Percentiles rank a stretch among this genome's conserved stretches.
phyloP scores from a whole-genome alignment of 192 early-diverging fungal species.

The Gonapodya prolifera region DNA sequence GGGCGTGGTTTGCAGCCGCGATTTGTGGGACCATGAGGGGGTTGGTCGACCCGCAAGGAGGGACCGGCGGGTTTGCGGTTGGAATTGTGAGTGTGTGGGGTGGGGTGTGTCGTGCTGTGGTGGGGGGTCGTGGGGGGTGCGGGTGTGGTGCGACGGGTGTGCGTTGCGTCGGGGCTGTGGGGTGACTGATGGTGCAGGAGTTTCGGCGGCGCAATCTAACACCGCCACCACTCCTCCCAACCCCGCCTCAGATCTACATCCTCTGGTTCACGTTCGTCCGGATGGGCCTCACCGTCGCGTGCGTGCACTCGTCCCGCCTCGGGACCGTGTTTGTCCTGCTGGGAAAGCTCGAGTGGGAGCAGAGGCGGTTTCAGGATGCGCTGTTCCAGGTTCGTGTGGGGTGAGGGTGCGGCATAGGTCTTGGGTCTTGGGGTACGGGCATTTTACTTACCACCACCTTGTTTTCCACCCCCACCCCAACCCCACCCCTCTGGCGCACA shows the following conservation, averaged over 20 bases:
- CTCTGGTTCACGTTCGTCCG: neutral
- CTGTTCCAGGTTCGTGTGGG: neutral
- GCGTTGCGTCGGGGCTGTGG: too few species aligned
- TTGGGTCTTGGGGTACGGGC: too few species aligned
- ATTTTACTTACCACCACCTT: too few species aligned
- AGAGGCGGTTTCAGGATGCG: neutral
- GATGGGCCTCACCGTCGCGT: neutral
- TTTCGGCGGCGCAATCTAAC: too few species aligned
- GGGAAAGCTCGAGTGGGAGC: neutral
- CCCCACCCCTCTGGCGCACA: too few species aligned
- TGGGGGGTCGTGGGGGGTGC: too few species aligned
- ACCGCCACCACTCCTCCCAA: too few species aligned
- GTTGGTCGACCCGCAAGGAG: neutral
- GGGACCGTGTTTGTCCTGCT: neutral
- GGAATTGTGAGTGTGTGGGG: neutral
- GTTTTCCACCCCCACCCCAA: too few species aligned
- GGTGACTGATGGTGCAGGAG: too few species aligned
- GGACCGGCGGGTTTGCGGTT: neutral
- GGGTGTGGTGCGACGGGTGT: too few species aligned
- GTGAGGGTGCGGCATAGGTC: neutral
- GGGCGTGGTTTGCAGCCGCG: neutral
- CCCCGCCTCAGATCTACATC: neutral
- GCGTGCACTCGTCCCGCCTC: neutral
- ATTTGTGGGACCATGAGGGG: neutral
- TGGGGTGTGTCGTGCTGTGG: neutral